phyloP scores from a whole-genome alignment of 176 grass and related monocot genomes.

The Poa pratensis region DNA sequence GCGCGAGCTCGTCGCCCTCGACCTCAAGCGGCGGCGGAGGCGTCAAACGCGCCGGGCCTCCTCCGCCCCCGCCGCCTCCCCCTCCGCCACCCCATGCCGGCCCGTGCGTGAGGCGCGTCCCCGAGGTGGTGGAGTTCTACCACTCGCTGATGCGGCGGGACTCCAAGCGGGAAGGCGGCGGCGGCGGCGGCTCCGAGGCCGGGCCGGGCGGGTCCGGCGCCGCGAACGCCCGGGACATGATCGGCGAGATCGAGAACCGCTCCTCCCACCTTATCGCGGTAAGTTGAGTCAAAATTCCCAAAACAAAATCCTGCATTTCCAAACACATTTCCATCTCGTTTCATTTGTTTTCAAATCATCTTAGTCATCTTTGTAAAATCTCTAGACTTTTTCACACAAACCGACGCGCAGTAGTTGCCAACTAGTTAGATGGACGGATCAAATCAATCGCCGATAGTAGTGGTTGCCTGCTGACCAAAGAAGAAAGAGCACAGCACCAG shows the following conservation, averaged over 20 bases:
- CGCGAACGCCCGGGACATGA: slow-evolving; percentile 82
- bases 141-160: slow-evolving; percentile 95
- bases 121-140: slow-evolving; percentile 99
- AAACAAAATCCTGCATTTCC: not conserved
- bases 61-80: slow-evolving; percentile 59
- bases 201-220: slow-evolving; percentile 33
- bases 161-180: slow-evolving; percentile 59
- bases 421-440: not conserved
- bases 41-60: slow-evolving; percentile 17
- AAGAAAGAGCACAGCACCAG: slow-evolving; percentile 28
- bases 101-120: slow-evolving; percentile 69
- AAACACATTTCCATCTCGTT: not conserved
- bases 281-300: slow-evolving; percentile 32
- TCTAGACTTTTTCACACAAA: not conserved
- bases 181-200: not conserved
- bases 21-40: slow-evolving; percentile 43
- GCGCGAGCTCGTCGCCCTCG: slow-evolving; percentile 42
- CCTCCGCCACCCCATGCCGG: slow-evolving; percentile 55
- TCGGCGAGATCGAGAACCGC: slow-evolving; percentile 98
- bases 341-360: not conserved
- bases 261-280: slow-evolving; percentile 93
- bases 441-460: slow-evolving; percentile 27
- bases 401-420: slow-evolving; percentile 25
- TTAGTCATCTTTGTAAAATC: not conserved
- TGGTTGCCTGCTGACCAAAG: slow-evolving; percentile 35